Conservation (phyloP, 768 basidiomycete genomes). For the Rhizopogon vulgaris region DNA sequence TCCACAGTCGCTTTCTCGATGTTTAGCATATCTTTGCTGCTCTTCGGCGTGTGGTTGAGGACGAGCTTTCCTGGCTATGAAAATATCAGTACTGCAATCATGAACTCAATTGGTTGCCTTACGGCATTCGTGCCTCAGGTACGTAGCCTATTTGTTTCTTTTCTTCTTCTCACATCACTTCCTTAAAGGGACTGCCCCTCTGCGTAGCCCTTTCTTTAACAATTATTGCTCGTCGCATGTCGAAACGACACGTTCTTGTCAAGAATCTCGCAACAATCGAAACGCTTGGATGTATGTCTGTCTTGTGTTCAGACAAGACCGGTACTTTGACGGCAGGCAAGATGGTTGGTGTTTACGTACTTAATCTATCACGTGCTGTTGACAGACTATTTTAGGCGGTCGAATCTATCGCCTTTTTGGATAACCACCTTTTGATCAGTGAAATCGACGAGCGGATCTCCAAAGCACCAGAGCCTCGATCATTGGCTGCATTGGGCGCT, state of each 20-base stretch:
- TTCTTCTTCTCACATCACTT: not conserved
- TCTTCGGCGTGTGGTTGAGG: slow-evolving; percentile 38
- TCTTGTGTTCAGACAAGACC: slow-evolving; percentile 51
- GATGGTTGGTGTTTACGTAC: slow-evolving; percentile 29
- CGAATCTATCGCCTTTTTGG: slow-evolving; percentile 34
- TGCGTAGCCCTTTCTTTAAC: slow-evolving; percentile 49
- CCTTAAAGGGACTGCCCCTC: slow-evolving; percentile 29
- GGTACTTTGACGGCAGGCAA: slow-evolving; percentile 45
- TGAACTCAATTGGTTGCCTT: slow-evolving; percentile 33
- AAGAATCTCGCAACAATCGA: slow-evolving; percentile 51
- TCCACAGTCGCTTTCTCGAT: slow-evolving; percentile 33
- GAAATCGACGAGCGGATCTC: slow-evolving; percentile 14
- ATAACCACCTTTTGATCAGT: slow-evolving; percentile 14
- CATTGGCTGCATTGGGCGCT: slow-evolving; percentile 19
- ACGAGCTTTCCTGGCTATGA: slow-evolving; percentile 27
- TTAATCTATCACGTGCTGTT: not conserved
- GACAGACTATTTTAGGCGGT: slow-evolving; percentile 24
- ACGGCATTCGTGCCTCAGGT: slow-evolving; percentile 38
- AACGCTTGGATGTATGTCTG: slow-evolving; percentile 45
- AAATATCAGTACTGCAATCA: slow-evolving; percentile 28
- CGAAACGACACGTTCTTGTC: slow-evolving; percentile 39
- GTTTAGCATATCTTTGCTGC: slow-evolving; percentile 36
- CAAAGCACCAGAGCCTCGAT: slow-evolving; percentile 4
- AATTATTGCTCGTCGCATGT: slow-evolving; percentile 42
- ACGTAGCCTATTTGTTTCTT: slow-evolving; percentile 1